Conservation (phyloP, 305 asterid species). For the Solanum hybrid region DNA sequence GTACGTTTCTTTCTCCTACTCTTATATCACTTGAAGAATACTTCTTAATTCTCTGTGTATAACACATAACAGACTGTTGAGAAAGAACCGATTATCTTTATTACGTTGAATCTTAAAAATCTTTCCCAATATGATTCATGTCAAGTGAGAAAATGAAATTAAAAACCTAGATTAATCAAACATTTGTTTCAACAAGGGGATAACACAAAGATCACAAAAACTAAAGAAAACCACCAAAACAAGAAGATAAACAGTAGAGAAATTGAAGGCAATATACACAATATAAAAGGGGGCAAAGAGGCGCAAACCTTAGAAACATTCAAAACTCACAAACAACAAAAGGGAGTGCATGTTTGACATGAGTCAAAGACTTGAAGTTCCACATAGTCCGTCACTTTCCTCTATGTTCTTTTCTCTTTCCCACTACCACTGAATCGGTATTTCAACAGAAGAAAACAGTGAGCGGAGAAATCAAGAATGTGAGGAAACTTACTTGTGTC, state of each 20-base stretch:
- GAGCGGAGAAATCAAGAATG: conserved; percentile 2
- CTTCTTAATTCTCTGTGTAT: neutral
- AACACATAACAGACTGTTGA: neutral
- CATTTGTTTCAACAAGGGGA: neutral
- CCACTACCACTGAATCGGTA: neutral
- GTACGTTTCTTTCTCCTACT: neutral
- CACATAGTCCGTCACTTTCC: neutral
- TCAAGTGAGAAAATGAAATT: neutral
- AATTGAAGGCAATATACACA: neutral
- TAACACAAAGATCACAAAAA: neutral
- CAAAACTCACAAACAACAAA: conserved; percentile 1
- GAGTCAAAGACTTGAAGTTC: conserved; percentile 7
- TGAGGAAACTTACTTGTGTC: neutral
- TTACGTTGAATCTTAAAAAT: neutral
- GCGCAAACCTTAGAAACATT: neutral
- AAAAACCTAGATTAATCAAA: neutral
- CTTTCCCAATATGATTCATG: neutral
- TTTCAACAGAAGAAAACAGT: neutral
- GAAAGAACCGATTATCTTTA: neutral
- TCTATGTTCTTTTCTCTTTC: conserved; percentile 2
- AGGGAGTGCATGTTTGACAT: conserved; percentile 5
- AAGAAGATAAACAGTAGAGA: neutral
- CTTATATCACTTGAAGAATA: too few relatives aligned
- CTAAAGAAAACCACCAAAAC: neutral
- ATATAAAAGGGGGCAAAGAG: neutral